A percentile compares a stretch with the other conserved stretches of the same genome.
Conservation (phyloP, 805 yeast species). For the Metschnikowia aberdeeniae region DNA sequence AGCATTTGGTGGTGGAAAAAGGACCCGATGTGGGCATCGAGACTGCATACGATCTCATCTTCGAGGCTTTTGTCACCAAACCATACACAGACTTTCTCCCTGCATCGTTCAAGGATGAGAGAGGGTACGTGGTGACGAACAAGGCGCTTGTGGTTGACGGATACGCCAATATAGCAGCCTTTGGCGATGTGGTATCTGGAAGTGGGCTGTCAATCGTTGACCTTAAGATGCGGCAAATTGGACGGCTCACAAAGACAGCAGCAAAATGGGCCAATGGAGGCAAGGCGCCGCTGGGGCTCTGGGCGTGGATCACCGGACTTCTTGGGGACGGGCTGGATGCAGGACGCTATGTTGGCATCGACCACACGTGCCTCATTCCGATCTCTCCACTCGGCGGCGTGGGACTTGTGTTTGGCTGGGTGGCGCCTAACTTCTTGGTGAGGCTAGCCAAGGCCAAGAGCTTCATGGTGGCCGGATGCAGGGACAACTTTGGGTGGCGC, state of each 20-base stretch:
- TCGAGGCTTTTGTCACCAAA: constrained; percentile 21
- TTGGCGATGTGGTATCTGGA: constrained; percentile 33
- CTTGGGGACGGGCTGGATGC: neutral
- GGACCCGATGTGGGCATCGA: neutral
- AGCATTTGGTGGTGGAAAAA: neutral
- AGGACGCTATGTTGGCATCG: constrained; percentile 5
- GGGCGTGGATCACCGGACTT: neutral
- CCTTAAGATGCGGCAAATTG: constrained; percentile 21
- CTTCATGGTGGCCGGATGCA: constrained; percentile 17
- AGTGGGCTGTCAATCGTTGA: constrained; percentile 25
- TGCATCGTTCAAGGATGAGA: constrained; percentile 17
- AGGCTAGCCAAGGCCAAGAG: constrained; percentile 24
- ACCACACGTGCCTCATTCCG: constrained; percentile 25
- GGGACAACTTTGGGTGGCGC: too few relatives aligned
- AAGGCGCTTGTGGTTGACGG: constrained; percentile 23
- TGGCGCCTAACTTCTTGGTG: constrained; percentile 28
- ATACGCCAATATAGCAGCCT: constrained; percentile 25
- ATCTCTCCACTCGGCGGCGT: constrained; percentile 35
- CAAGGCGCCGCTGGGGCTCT: neutral
- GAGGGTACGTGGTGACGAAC: constrained; percentile 30
- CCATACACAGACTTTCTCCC: constrained; percentile 36
- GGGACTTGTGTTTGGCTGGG: constrained; percentile 27
- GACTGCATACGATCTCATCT: constrained; percentile 25
- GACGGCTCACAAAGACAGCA: constrained; percentile 14
- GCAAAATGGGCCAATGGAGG: neutral